These are phyloP conservation scores for Neoboletus subvelutipes DNA, from an alignment of 768 basidiomycete genomes.

Conservation along the genomic window DNA sequence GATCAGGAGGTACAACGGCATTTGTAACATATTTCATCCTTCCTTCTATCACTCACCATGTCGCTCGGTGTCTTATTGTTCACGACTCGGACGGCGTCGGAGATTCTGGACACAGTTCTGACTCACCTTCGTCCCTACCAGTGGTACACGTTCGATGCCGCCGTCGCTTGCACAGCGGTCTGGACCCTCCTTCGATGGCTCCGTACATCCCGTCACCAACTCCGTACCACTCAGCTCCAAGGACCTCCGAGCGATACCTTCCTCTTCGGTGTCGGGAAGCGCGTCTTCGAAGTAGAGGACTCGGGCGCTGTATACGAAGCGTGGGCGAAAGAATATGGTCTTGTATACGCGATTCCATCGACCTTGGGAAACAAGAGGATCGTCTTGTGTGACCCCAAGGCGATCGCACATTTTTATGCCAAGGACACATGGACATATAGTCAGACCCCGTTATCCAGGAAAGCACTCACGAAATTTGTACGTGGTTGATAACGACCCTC, in stretches of 20 bases:
- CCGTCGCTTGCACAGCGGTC: not conserved
- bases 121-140: not conserved
- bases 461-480: not conserved
- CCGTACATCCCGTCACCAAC: not conserved
- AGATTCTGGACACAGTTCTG: not conserved
- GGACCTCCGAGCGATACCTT: not conserved
- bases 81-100: not conserved
- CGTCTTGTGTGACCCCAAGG: not conserved
- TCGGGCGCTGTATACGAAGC: not conserved
- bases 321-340: not conserved
- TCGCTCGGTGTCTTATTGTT: not conserved
- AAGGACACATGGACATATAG: not conserved
- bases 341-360: not conserved
- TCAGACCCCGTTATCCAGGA: not conserved
- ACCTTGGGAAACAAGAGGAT: not conserved
- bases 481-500: not conserved
- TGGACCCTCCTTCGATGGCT: not conserved
- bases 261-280: not conserved
- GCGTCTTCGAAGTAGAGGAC: not conserved
- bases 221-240: not conserved
- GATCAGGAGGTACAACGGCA: not conserved
- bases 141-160: not conserved
- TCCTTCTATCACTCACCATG: not conserved
- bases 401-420: not conserved
- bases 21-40: not conserved